Evolutionary conservation across 768 basidiomycete species (phyloP).

Genomic region (Piloderma croceum): DNA sequence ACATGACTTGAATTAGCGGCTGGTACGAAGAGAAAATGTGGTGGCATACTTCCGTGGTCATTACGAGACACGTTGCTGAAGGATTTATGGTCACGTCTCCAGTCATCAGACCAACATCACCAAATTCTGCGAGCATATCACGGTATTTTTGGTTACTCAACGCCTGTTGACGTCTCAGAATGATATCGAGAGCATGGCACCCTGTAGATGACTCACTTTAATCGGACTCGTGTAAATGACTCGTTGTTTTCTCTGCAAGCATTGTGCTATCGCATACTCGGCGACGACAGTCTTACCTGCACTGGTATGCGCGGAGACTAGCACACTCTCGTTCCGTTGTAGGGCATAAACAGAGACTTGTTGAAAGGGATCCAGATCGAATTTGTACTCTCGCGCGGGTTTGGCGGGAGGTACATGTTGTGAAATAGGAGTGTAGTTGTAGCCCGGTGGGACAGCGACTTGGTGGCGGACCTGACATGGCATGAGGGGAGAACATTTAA

Average conservation of each 20-base stretch:
- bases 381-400: constrained; percentile 90
- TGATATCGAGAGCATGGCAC: neutral
- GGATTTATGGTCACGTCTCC: constrained; percentile 99
- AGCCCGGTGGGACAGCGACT: constrained; percentile 92
- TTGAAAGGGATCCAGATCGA: constrained; percentile 96
- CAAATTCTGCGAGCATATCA: constrained; percentile 95
- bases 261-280: constrained; percentile 98
- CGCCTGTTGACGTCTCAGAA: constrained; percentile 50
- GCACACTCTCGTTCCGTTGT: constrained; percentile 93
- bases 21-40: neutral
- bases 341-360: constrained; percentile 92
- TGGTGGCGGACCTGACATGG: constrained; percentile 77
- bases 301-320: constrained; percentile 97
- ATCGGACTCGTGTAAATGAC: constrained; percentile 99
- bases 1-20: neutral
- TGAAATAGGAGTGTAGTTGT: constrained; percentile 85
- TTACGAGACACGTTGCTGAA: constrained; percentile 92
- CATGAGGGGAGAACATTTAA: constrained; percentile 1
- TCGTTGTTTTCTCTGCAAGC: constrained; percentile 87
- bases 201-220: constrained; percentile 59
- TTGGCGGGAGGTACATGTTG: constrained; percentile 88
- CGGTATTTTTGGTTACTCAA: constrained; percentile 98
- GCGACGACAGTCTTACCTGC: constrained; percentile 99
- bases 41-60: constrained; percentile 89
- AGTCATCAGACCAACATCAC: constrained; percentile 98